Percentiles rank a stretch among this genome's conserved stretches.
phyloP scores from a whole-genome alignment of 495 filamentous ascomycete species.

The Podospora didyma region DNA sequence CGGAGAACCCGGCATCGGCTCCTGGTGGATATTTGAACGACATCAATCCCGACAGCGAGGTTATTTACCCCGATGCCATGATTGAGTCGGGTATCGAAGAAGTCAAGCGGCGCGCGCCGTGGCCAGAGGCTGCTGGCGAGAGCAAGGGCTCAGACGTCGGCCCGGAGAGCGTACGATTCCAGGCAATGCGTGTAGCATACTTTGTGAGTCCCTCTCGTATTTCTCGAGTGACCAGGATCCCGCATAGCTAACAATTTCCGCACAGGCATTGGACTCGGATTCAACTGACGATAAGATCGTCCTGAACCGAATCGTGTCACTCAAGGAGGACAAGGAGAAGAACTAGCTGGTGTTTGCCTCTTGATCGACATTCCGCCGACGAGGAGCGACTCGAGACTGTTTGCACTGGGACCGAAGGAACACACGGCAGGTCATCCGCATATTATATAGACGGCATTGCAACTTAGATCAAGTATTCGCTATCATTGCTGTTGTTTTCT shows the following conservation, averaged over 20 bases:
- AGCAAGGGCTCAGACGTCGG: conserved; percentile 52
- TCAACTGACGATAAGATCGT: conserved; percentile 72
- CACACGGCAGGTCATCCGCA: background rate
- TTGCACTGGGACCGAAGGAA: background rate
- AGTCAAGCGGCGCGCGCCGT: conserved; percentile 67
- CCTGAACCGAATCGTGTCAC: conserved; percentile 84
- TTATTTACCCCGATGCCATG: conserved; percentile 71
- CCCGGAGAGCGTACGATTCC: conserved; percentile 79
- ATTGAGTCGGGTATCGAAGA: conserved; percentile 86
- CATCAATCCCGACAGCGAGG: conserved; percentile 80
- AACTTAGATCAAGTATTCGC: background rate
- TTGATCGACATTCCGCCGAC: background rate
- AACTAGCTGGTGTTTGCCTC: conserved; percentile 23
- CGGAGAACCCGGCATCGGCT: conserved; percentile 67
- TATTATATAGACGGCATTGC: background rate
- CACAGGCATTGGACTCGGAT: conserved; percentile 67
- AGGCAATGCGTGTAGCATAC: conserved; percentile 87
- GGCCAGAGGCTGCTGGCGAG: conserved; percentile 74
- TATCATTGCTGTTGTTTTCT: background rate
- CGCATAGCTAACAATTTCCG: conserved; percentile 8
- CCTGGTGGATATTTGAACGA: conserved; percentile 77
- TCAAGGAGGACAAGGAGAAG: conserved; percentile 87
- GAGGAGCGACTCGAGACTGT: background rate
- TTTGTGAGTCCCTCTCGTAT: conserved; percentile 45
- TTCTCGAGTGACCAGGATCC: background rate